A percentile compares a stretch with the other conserved stretches of the same genome.
These are phyloP conservation scores for Bolboschoenoplectus hybrid DNA, from an alignment of 202 grass and related monocot genomes.

Conservation along the genomic window DNA sequence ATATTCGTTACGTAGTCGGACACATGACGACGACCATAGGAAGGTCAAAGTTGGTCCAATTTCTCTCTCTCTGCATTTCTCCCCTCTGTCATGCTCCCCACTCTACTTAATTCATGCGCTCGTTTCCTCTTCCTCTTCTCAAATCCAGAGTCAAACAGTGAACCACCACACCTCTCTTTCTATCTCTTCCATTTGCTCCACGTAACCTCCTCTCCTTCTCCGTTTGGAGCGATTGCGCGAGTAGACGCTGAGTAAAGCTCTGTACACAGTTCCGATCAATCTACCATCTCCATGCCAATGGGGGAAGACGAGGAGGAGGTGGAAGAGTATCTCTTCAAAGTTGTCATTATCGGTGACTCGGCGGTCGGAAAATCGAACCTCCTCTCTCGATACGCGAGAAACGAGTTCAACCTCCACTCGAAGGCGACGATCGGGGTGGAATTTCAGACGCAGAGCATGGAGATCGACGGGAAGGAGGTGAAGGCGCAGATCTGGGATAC, in stretches of 20 bases:
- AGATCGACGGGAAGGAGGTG: slow-evolving; percentile 91
- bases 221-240: not conserved
- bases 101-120: slow-evolving; percentile 41
- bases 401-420: slow-evolving; percentile 96
- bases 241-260: not conserved
- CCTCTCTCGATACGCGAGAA: slow-evolving; percentile 83
- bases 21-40: not conserved
- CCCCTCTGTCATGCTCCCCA: slow-evolving; percentile 24
- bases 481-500: slow-evolving; percentile 99
- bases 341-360: slow-evolving; percentile 95
- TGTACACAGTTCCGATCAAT: not conserved
- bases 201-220: not conserved
- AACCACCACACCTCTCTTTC: not conserved
- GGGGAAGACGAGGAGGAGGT: slow-evolving; percentile 77
- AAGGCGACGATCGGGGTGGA: slow-evolving; percentile 99
- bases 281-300: slow-evolving; percentile 44
- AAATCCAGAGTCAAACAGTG: slow-evolving; percentile 28
- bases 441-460: slow-evolving; percentile 96
- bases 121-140: slow-evolving; percentile 12
- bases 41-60: slow-evolving; percentile 8
- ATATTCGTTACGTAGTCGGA: not conserved
- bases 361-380: slow-evolving; percentile 97
- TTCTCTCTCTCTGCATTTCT: not conserved
- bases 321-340: slow-evolving; percentile 99
- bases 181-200: not conserved